phyloP scores from a whole-genome alignment of 306 rosid genomes.

The Fragaria ananassa region DNA sequence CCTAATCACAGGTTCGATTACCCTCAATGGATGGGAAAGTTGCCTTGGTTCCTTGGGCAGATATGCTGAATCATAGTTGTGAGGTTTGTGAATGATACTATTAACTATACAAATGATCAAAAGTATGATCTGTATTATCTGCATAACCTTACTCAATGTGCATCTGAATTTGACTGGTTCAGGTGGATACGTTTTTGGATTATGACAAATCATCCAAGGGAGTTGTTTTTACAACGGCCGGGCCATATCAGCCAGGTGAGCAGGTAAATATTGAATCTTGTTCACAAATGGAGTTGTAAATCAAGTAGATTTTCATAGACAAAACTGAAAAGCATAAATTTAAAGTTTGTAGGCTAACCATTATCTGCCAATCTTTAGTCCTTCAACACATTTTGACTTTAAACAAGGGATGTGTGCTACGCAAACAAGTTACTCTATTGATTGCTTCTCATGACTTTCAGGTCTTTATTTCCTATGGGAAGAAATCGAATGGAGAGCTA shows the following conservation, averaged over 20 bases:
- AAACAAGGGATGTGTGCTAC: background rate
- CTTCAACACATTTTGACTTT: background rate
- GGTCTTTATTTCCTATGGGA: constrained; percentile 96
- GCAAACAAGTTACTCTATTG: constrained; percentile 7
- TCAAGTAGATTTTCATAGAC: background rate
- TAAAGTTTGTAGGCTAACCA: background rate
- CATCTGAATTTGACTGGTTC: constrained; percentile 28
- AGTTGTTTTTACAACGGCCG: constrained; percentile 74
- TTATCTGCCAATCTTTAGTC: background rate
- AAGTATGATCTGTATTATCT: constrained; percentile 3
- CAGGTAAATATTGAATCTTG: constrained; percentile 60
- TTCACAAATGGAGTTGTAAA: constrained; percentile 16
- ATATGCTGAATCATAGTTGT: constrained; percentile 94
- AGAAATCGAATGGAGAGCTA: constrained; percentile 90
- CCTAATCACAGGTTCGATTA: constrained; percentile 70
- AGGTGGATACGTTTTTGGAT: constrained; percentile 95
- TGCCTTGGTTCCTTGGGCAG: constrained; percentile 99
- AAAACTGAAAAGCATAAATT: background rate
- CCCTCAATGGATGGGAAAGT: constrained; percentile 84
- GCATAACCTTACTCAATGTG: constrained; percentile 16
- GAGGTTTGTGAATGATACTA: constrained; percentile 48
- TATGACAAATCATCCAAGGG: constrained; percentile 78
- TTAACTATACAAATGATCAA: constrained; percentile 11
- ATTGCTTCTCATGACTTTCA: constrained; percentile 37
- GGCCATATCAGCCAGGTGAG: constrained; percentile 95